Conservation (phyloP, 495 filamentous ascomycete genomes). For the Mycothermus thermophilus region DNA sequence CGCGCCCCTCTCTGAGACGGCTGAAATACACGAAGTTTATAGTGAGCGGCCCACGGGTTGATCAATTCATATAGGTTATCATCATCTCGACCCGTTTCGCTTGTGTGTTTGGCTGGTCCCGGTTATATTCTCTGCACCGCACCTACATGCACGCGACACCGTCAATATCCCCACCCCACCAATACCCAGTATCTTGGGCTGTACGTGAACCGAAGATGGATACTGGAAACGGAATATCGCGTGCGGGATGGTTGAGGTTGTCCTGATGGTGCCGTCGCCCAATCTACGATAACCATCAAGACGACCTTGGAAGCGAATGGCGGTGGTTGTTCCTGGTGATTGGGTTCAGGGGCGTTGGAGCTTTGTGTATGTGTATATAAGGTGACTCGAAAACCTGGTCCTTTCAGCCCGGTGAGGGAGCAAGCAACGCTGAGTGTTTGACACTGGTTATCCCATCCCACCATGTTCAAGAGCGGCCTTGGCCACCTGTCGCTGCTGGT, state of each 20-base stretch:
- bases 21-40: neutral
- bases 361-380: too few relatives aligned
- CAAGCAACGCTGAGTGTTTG: too few relatives aligned
- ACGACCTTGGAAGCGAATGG: too few relatives aligned
- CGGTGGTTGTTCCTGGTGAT: too few relatives aligned
- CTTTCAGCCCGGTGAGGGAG: neutral
- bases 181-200: slow-evolving; percentile 5
- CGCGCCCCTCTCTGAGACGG: too few relatives aligned
- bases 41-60: neutral
- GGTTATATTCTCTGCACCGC: slow-evolving; percentile 2
- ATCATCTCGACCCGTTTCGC: neutral
- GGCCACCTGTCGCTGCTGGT: slow-evolving; percentile 12
- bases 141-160: slow-evolving; percentile 1
- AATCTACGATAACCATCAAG: too few relatives aligned
- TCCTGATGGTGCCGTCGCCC: too few relatives aligned
- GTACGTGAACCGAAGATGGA: too few relatives aligned
- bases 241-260: too few relatives aligned
- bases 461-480: slow-evolving; percentile 10
- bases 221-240: too few relatives aligned
- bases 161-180: slow-evolving; percentile 9
- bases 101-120: slow-evolving; percentile 2
- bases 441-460: neutral
- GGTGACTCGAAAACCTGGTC: too few relatives aligned
- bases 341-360: too few relatives aligned
- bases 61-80: neutral